Evolutionary conservation across 116 monocot genomes (phyloP), one percentile per base, ranked within the genome.

Genomic region (Zostera marina): DNA sequence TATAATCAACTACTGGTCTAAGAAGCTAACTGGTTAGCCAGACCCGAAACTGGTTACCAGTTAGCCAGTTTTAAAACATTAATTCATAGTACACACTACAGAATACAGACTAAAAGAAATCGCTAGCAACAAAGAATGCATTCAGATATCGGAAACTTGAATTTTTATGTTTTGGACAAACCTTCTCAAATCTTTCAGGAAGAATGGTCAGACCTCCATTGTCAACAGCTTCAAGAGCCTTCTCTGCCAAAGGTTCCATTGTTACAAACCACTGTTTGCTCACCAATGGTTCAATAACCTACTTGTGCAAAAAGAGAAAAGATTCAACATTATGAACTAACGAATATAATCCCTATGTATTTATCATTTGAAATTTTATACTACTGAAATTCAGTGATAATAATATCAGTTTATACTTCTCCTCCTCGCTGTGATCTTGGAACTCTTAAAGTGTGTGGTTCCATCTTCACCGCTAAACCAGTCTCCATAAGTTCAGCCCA

Each of bases 181-280:
- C 96, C 89, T 96, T 96, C 68, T 85, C 89, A 79, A 85, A 96
- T 60, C 96, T 76, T 17, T 89, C 89, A 70, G 96, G 96, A 72
- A 96, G 69, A 68, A 96, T 85, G 52, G 64, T 85, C 46, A 96
- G 58, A 63, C 83, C 60, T 39, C 78, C 76, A 16, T 78, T 70
- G 44, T 89, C 89, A 76, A 89, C 80, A 26, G 76, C 96, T 67
- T 78, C 55, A 53, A 96, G 85, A 42, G 89, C 96, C 73, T 83
- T 89, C 74, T 96, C 89, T 61, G 96, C 96, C 55, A 96, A 66
- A 44, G 89, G 76, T 25, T 89, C 96, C 89, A 96, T 96, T 20
- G 85, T 85, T 23, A 96, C 80, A 85, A 96, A 96, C 96, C 96
- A 96, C 53, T 96, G 96, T 49, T 89, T 96, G 54, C 96, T 96